These are phyloP conservation scores for Cubamyces sp. DNA, from an alignment of 768 basidiomycete species.

Conservation along the genomic window DNA sequence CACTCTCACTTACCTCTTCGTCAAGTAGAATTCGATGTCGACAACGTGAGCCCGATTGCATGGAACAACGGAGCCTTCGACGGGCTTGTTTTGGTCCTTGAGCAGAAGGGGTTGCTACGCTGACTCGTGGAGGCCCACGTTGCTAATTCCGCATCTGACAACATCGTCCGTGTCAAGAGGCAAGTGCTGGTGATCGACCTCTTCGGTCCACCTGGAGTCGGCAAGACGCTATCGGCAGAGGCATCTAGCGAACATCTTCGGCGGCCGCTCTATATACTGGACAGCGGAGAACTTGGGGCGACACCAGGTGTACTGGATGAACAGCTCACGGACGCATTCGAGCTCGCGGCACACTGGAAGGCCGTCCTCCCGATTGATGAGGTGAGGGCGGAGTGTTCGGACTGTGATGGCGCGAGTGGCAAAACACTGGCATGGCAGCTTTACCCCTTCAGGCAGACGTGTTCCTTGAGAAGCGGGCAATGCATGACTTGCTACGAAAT, in stretches of 20 bases:
- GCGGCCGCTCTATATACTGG: constrained; percentile 34
- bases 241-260: constrained; percentile 30
- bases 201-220: constrained; percentile 35
- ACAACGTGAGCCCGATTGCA: constrained; percentile 51
- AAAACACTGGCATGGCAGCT: too few relatives aligned
- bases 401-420: not conserved
- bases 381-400: constrained; percentile 6
- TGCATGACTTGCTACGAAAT: too few relatives aligned
- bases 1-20: not conserved
- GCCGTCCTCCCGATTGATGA: constrained; percentile 40
- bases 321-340: constrained; percentile 35
- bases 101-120: constrained; percentile 32
- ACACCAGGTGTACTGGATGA: constrained; percentile 33
- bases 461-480: too few relatives aligned
- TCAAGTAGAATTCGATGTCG: constrained; percentile 62
- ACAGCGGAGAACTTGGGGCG: constrained; percentile 40
- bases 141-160: constrained; percentile 32
- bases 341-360: constrained; percentile 38
- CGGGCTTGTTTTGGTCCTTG: constrained; percentile 34
- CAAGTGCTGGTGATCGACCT: constrained; percentile 39
- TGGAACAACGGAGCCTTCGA: constrained; percentile 37
- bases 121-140: constrained; percentile 37
- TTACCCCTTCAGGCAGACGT: not conserved
- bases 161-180: constrained; percentile 40
- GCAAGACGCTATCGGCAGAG: constrained; percentile 34